Evolutionary conservation across 2,329 filamentous ascomycete genomes (phyloP).

Genomic region (Emergomyces pasteurianus): DNA sequence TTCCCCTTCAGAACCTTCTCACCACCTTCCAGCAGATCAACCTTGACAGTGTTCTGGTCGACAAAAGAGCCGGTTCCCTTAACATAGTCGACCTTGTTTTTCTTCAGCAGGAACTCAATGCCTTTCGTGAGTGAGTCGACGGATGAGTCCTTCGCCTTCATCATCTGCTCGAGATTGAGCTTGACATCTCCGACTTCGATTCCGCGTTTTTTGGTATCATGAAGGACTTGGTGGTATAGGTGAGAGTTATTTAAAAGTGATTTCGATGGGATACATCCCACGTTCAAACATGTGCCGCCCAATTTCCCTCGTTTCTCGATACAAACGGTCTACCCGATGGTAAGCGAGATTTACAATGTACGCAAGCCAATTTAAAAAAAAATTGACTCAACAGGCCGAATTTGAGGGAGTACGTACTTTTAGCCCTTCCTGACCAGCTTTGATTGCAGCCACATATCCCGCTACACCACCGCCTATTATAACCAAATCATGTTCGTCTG

Average conservation of each 20-base stretch:
- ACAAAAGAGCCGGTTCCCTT: conserved; percentile 83
- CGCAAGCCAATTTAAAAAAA: not conserved
- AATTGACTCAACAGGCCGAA: no score
- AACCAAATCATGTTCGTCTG: conserved; percentile 90
- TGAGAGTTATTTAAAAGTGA: conserved; percentile 99
- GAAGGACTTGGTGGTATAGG: conserved; percentile 90
- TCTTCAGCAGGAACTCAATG: conserved; percentile 96
- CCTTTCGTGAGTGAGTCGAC: conserved; percentile 87
- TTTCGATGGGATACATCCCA: conserved; percentile 98
- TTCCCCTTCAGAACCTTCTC: conserved; percentile 79
- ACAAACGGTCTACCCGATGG: conserved; percentile 61
- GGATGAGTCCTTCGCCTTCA: conserved; percentile 96
- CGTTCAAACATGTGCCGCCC: conserved; percentile 95
- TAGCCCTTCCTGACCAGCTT: conserved; percentile 91
- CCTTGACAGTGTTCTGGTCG: conserved; percentile 82
- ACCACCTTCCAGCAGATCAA: conserved; percentile 80
- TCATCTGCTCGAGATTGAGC: conserved; percentile 87
- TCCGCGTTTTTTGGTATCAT: conserved; percentile 93
- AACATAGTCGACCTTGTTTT: conserved; percentile 97
- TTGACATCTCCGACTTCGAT: conserved; percentile 97
- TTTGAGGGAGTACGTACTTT: conserved; percentile 55
- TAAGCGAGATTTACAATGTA: not conserved
- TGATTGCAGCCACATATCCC: conserved; percentile 97
- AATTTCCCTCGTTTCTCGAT: conserved; percentile 96
- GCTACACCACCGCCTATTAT: conserved; percentile 97